Conservation (phyloP, 257 asterid species). For the Plantago major region DNA sequence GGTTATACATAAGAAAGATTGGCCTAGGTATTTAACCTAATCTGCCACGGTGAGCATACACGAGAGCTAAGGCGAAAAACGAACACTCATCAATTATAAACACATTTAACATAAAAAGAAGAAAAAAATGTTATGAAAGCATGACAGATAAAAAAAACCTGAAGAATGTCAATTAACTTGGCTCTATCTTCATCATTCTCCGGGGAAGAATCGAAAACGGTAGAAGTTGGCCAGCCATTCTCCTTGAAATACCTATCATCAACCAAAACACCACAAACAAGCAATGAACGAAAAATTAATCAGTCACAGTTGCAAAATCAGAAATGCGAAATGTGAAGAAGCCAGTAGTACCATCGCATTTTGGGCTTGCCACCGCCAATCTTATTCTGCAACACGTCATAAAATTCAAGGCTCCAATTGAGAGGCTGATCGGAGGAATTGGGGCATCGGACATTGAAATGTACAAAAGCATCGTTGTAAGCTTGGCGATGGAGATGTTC, state of each 20-base stretch:
- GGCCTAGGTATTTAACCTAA: too few relatives aligned
- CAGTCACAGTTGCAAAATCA: neutral
- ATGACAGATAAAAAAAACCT: conserved; percentile 35
- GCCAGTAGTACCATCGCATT: conserved; percentile 70
- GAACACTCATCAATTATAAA: neutral
- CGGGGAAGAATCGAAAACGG: conserved; percentile 48
- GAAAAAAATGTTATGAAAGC: neutral
- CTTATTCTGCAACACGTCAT: conserved; percentile 77
- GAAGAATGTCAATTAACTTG: conserved; percentile 73
- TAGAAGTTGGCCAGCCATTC: conserved; percentile 93
- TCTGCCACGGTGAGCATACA: too few relatives aligned
- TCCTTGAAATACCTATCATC: conserved; percentile 78
- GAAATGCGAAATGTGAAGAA: neutral
- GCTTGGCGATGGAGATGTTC: conserved; percentile 97
- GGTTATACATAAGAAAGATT: too few relatives aligned
- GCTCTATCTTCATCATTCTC: conserved; percentile 65
- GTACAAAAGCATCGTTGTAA: conserved; percentile 79
- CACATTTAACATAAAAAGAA: neutral
- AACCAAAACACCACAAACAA: conserved; percentile 15
- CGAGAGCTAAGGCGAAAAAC: neutral
- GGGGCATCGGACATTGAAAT: conserved; percentile 76
- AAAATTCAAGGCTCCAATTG: conserved; percentile 69
- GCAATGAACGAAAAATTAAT: neutral
- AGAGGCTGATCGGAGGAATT: conserved; percentile 41
- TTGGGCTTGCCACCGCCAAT: conserved; percentile 96